Evolutionary conservation across 2,329 filamentous ascomycete genomes (phyloP), one percentile per base, ranked within the genome.

Genomic region (Colletotrichum sp.): DNA sequence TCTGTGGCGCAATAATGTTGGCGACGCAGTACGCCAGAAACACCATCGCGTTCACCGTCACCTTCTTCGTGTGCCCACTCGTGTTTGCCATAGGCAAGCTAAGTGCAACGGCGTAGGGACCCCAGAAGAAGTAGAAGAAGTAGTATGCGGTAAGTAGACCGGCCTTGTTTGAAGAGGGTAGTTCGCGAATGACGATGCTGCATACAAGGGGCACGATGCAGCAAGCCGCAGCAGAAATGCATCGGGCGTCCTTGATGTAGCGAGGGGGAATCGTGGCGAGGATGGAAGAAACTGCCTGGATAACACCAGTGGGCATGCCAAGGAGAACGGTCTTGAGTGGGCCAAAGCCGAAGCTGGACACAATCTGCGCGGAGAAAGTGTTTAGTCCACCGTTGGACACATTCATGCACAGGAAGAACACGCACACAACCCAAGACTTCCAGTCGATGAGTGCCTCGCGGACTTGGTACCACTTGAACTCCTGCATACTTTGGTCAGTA

Each of bases 11-110:
- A 44, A 91, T 88, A 9, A 92, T 89, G 79, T 93, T 93, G 1
- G 92, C 92, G 0, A 87, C 84, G 57, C 89, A 90, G 88, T 91
- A 93, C 2, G 89, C 88, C 59, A 93, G 85, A 79, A 93, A 93
- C 75, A 90, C 92, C 16, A 90, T 87, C 1, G 91, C 90, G 9
- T 92, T 89, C 15, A 90, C 89, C 6, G 90, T 89, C 4, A 62
- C 49, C 32, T 81, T 79, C 65, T 79, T 82, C 15, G 81, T 82
- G 30, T 81, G 80, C 2, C 79, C 80, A 0, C 77, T 74, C 1
- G 78, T 80, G 36, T 82, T 82, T 2, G 79, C 79, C 26, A 80
- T 81, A 2, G 79, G 75, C 0, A 83, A 39, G 3, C 79, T 75
- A 39, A 80, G 63, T 21, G 60, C 77, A 30, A 44, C 62, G 12